These are phyloP conservation scores for Alternaria dauci DNA, from an alignment of 2,329 filamentous ascomycete genomes.

Conservation along the genomic window DNA sequence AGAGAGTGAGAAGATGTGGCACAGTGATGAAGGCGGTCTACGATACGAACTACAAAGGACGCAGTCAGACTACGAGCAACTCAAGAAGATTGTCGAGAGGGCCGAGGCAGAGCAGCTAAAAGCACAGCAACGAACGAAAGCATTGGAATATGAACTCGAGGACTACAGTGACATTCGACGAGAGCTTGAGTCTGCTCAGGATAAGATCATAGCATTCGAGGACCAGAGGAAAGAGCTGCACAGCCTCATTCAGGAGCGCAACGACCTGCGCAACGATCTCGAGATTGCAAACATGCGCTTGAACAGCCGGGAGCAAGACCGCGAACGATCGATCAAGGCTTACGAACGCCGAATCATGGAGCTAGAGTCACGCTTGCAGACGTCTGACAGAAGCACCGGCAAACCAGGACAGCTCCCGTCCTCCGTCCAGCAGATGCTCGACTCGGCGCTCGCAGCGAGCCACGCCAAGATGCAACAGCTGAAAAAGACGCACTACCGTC, in stretches of 20 bases:
- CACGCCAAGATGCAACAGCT: conserved; percentile 59
- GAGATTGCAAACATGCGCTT: conserved; percentile 68
- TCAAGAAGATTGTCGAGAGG: conserved; percentile 71
- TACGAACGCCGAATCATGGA: conserved; percentile 60
- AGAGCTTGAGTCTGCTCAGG: conserved; percentile 45
- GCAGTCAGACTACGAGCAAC: conserved; percentile 68
- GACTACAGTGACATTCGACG: conserved; percentile 60
- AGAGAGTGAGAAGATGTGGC: conserved; percentile 74
- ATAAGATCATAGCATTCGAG: conserved; percentile 43
- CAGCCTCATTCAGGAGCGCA: conserved; percentile 64
- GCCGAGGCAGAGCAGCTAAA: conserved; percentile 71
- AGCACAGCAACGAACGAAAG: conserved; percentile 64
- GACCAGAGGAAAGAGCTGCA: conserved; percentile 56
- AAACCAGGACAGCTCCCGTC: conserved; percentile 48
- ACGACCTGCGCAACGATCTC: conserved; percentile 66
- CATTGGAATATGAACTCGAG: conserved; percentile 66
- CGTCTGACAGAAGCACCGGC: conserved; percentile 31
- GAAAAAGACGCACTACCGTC: conserved; percentile 61
- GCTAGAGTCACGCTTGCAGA: conserved; percentile 51
- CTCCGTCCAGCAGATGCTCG: conserved; percentile 58
- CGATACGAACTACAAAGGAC: conserved; percentile 66
- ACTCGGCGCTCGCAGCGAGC: conserved; percentile 58
- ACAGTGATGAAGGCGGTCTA: conserved; percentile 64
- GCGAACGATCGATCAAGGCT: conserved; percentile 56
- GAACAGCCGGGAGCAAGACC: conserved; percentile 59